Conservation (phyloP, 306 rosid species). For the Hylodesmum podocarpum region DNA sequence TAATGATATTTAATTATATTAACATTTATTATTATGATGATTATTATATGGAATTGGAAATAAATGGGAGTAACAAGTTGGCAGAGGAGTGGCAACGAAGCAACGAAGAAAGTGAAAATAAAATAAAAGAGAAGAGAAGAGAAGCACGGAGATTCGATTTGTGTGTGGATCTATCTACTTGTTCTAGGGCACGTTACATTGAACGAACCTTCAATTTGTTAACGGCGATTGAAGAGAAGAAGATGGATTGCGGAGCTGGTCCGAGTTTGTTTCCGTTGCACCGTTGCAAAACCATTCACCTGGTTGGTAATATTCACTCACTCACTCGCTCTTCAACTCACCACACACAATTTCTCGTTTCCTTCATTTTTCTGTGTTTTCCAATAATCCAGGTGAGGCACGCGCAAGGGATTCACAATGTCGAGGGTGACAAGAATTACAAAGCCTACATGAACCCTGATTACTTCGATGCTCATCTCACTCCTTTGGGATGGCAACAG, state of each 20-base stretch:
- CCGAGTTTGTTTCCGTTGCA: constrained; percentile 56
- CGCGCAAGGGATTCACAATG: constrained; percentile 95
- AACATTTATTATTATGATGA: not conserved
- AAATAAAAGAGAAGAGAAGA: not conserved
- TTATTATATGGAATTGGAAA: not conserved
- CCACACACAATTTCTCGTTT: not conserved
- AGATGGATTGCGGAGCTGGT: constrained; percentile 54
- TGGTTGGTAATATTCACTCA: constrained; percentile 43
- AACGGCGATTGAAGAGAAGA: not conserved
- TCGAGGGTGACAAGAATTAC: constrained; percentile 79
- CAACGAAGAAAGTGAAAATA: not conserved
- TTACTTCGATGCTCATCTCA: constrained; percentile 79
- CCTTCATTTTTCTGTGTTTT: not conserved
- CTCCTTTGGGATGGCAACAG: constrained; percentile 91
- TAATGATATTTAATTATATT: too few species aligned
- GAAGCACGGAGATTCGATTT: not conserved
- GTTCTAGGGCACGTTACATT: not conserved
- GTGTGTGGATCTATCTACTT: constrained; percentile 25
- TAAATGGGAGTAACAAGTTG: constrained; percentile 11
- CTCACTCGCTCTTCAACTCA: not conserved
- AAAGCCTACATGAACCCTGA: constrained; percentile 57
- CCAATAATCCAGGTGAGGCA: constrained; percentile 65
- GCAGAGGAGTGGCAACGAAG: not conserved
- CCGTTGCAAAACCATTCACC: constrained; percentile 74
- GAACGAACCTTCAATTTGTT: not conserved